These are phyloP conservation scores for Geosmithia morbida DNA, from an alignment of 2,329 filamentous ascomycete species.

Conservation along the genomic window DNA sequence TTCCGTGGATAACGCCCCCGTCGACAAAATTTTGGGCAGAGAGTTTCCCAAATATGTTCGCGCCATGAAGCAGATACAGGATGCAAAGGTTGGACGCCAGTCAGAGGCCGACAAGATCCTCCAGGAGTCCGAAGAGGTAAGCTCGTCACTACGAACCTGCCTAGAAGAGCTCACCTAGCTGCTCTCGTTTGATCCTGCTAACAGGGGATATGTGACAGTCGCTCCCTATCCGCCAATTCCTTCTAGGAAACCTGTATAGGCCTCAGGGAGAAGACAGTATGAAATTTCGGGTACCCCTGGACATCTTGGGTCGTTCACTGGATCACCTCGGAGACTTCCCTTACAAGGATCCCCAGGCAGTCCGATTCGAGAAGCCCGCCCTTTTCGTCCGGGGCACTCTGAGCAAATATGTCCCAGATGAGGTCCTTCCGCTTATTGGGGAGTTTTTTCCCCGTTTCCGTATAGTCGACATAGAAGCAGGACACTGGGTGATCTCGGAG, in stretches of 20 bases:
- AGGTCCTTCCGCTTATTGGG: slow-evolving; percentile 64
- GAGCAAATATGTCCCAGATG: slow-evolving; percentile 70
- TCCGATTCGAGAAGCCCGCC: slow-evolving; percentile 60
- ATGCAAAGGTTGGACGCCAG: slow-evolving; percentile 49
- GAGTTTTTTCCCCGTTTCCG: slow-evolving; percentile 70
- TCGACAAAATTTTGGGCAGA: slow-evolving; percentile 60
- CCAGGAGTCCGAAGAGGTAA: slow-evolving; percentile 53
- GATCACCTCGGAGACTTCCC: slow-evolving; percentile 80
- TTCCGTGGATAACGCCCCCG: slow-evolving; percentile 82
- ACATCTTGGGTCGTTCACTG: slow-evolving; percentile 51
- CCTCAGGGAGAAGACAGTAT: slow-evolving; percentile 30
- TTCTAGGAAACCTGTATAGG: slow-evolving; percentile 71
- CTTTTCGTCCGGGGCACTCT: slow-evolving; percentile 67
- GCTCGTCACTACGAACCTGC: slow-evolving; percentile 1
- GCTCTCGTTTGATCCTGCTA: background rate
- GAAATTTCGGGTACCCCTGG: slow-evolving; percentile 69
- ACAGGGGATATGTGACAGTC: slow-evolving; percentile 19
- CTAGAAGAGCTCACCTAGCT: background rate
- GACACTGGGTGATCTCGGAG: slow-evolving; percentile 86
- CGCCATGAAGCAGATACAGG: slow-evolving; percentile 73
- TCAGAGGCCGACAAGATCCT: slow-evolving; percentile 72
- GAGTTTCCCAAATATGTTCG: slow-evolving; percentile 70
- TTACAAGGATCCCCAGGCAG: slow-evolving; percentile 55
- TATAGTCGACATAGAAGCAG: slow-evolving; percentile 59
- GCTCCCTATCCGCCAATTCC: slow-evolving; percentile 72